Evolutionary conservation across 306 rosid species (phyloP).

Genomic region (Prunus fruticosa): DNA sequence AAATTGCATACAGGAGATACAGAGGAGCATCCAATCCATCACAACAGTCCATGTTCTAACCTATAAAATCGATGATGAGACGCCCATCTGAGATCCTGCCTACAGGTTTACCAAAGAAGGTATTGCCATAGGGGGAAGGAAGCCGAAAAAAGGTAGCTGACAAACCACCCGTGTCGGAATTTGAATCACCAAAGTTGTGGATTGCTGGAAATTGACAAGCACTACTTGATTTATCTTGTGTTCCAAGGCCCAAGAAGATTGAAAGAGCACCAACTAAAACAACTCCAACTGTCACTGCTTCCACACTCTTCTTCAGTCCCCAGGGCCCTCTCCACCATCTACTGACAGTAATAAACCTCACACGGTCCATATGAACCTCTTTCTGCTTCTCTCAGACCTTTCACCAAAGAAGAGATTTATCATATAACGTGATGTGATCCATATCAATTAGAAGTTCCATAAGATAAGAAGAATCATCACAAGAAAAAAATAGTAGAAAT

Average conservation of each 20-base stretch:
- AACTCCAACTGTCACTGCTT: constrained; percentile 18
- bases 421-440: neutral
- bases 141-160: constrained; percentile 18
- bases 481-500: neutral
- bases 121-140: constrained; percentile 20
- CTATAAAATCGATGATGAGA: constrained; percentile 22
- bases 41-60: constrained; percentile 10
- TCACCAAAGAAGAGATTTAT: neutral
- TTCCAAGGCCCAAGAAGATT: neutral
- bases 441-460: neutral
- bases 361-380: constrained; percentile 4
- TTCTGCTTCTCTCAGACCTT: neutral
- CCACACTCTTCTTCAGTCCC: constrained; percentile 6
- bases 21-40: neutral
- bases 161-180: constrained; percentile 23
- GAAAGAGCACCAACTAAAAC: constrained; percentile 18
- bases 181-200: constrained; percentile 33
- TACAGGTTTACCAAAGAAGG: constrained; percentile 20
- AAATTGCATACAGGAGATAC: no score
- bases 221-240: neutral
- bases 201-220: constrained; percentile 26
- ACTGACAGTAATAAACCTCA: neutral
- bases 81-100: constrained; percentile 22
- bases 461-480: no score
- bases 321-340: constrained; percentile 1